Conservation (phyloP, 345 rosid genomes). For the Camelina laxa region DNA sequence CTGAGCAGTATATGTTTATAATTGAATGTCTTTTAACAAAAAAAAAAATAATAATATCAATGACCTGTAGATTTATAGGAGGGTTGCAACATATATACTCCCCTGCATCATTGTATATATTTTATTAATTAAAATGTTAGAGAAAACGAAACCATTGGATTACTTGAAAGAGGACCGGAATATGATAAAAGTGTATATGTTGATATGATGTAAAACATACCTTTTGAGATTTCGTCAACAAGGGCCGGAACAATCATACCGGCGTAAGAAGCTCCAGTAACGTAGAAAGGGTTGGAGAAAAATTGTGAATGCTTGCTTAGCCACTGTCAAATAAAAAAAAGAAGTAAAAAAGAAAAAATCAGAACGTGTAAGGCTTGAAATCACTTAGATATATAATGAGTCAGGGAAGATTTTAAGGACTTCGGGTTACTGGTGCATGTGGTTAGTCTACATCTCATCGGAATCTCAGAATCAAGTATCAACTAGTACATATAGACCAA, state of each 20-base stretch:
- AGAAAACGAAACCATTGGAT: not conserved
- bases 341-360: not conserved
- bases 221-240: constrained; percentile 47
- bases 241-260: constrained; percentile 60
- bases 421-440: not conserved
- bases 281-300: constrained; percentile 54
- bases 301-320: constrained; percentile 56
- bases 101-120: not conserved
- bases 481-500: not conserved
- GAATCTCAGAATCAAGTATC: not conserved
- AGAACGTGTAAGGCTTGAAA: not conserved
- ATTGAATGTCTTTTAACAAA: no score
- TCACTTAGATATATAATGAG: not conserved
- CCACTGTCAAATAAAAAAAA: constrained; percentile 51
- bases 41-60: no score
- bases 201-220: not conserved
- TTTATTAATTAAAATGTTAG: not conserved
- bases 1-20: no score
- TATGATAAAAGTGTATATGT: not conserved
- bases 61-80: constrained; percentile 50
- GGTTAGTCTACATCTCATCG: not conserved
- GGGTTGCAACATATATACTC: constrained; percentile 30
- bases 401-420: not conserved
- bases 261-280: constrained; percentile 70
- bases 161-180: no score